A percentile compares a stretch with the other conserved stretches of the same genome.
phyloP scores from a whole-genome alignment of 257 asterid genomes.

The Solanum neorickii region DNA sequence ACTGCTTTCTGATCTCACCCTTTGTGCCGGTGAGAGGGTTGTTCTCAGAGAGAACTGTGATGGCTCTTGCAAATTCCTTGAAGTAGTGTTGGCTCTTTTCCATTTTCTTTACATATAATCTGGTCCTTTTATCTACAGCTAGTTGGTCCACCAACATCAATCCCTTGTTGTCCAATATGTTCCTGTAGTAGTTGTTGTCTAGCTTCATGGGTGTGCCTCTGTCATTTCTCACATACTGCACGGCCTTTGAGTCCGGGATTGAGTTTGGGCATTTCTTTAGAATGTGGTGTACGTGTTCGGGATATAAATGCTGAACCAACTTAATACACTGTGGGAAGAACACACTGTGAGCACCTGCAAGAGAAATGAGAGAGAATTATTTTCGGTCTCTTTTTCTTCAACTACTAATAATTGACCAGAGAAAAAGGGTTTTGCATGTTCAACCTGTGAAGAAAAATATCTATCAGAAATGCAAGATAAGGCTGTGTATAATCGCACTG shows the following conservation, averaged over 20 bases:
- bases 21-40: conserved; percentile 77
- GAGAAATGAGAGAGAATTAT: not conserved
- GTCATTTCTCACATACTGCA: conserved; percentile 87
- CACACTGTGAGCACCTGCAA: conserved; percentile 74
- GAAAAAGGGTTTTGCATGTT: not conserved
- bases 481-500: not conserved
- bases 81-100: conserved; percentile 69
- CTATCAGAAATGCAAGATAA: not conserved
- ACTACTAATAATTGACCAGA: not conserved
- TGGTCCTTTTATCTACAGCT: conserved; percentile 59
- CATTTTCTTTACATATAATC: conserved; percentile 68
- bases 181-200: conserved; percentile 73
- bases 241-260: conserved; percentile 81
- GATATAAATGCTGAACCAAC: conserved; percentile 82
- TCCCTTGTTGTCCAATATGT: conserved; percentile 81
- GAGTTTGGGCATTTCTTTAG: conserved; percentile 78
- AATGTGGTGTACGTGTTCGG: conserved; percentile 77
- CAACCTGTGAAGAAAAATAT: not conserved
- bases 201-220: conserved; percentile 83
- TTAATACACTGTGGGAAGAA: conserved; percentile 82
- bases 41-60: conserved; percentile 66
- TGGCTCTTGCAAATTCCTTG: conserved; percentile 54
- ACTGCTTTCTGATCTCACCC: conserved; percentile 71
- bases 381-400: not conserved
- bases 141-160: conserved; percentile 66